phyloP scores from a whole-genome alignment of 805 yeast species.

The Saccharomycopsis fermentans region DNA sequence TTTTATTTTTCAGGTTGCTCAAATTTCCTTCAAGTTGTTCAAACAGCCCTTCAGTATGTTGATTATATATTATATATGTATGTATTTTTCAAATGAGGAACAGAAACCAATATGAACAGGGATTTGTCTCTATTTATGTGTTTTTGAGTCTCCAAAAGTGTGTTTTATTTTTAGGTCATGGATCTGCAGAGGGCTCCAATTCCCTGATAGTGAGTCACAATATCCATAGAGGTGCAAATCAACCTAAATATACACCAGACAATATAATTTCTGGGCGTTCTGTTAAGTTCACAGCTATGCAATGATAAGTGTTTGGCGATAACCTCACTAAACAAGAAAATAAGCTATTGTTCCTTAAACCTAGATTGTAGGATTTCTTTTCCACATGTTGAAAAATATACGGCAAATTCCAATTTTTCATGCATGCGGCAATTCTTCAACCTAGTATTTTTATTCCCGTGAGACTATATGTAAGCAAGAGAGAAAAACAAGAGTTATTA shows the following conservation, averaged over 20 bases:
- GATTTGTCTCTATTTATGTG: background rate
- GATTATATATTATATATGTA: too few relatives aligned
- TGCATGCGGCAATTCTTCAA: background rate
- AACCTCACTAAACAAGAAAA: too few relatives aligned
- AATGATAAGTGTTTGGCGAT: background rate
- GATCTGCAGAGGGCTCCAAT: background rate
- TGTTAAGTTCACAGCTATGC: background rate
- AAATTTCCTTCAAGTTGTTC: too few relatives aligned
- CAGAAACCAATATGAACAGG: too few relatives aligned
- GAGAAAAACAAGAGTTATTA: background rate
- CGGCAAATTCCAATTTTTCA: background rate
- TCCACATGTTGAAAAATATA: background rate
- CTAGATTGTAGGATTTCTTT: background rate
- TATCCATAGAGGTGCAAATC: background rate
- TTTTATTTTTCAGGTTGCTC: too few relatives aligned
- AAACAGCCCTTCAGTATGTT: too few relatives aligned
- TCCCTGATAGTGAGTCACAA: background rate
- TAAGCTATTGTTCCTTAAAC: too few relatives aligned
- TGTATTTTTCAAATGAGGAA: too few relatives aligned
- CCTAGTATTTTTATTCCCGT: background rate
- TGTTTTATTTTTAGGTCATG: background rate
- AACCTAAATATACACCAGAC: too few relatives aligned
- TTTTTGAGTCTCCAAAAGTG: background rate
- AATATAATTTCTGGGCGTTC: too few relatives aligned
- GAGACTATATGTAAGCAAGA: background rate